These are phyloP conservation scores for Talaromyces islandicus DNA, from an alignment of 2,329 filamentous ascomycete species.

Conservation along the genomic window DNA sequence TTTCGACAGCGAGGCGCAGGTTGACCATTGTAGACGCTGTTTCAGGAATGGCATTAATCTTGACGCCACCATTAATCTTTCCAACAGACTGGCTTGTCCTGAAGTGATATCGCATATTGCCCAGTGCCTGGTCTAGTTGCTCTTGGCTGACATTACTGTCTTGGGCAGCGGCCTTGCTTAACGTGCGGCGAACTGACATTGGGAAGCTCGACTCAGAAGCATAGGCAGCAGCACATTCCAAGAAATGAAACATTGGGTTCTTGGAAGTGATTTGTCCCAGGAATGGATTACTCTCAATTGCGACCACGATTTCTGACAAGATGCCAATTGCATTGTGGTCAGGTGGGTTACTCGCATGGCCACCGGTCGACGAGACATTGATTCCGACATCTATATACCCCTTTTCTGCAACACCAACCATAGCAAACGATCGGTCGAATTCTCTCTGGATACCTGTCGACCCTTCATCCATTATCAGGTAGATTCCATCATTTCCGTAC, in stretches of 20 bases:
- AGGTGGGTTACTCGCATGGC: conserved; percentile 56
- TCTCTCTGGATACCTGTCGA: conserved; percentile 50
- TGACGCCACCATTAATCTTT: conserved; percentile 49
- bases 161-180: conserved; percentile 29
- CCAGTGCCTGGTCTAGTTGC: conserved; percentile 1
- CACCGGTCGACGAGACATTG: conserved; percentile 52
- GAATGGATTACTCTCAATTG: conserved; percentile 56
- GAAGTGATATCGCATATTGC: conserved; percentile 42
- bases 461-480: conserved; percentile 59
- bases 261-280: conserved; percentile 43
- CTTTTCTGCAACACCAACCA: conserved; percentile 59
- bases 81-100: conserved; percentile 54
- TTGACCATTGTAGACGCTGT: conserved; percentile 48
- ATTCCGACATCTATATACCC: conserved; percentile 56
- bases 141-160: conserved; percentile 17
- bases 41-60: conserved; percentile 55
- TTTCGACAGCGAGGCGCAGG: conserved; percentile 53
- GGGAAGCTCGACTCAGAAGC: conserved; percentile 46
- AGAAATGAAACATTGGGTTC: conserved; percentile 52
- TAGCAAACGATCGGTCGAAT: conserved; percentile 43
- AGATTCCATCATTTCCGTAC: conserved; percentile 54
- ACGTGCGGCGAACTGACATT: conserved; percentile 30
- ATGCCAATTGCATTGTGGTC: conserved; percentile 66
- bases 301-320: conserved; percentile 56
- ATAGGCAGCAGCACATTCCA: conserved; percentile 54